A percentile compares a stretch with the other conserved stretches of the same genome.
Conservation (phyloP, 495 filamentous ascomycete species). For the Margaritispora aquatica region DNA sequence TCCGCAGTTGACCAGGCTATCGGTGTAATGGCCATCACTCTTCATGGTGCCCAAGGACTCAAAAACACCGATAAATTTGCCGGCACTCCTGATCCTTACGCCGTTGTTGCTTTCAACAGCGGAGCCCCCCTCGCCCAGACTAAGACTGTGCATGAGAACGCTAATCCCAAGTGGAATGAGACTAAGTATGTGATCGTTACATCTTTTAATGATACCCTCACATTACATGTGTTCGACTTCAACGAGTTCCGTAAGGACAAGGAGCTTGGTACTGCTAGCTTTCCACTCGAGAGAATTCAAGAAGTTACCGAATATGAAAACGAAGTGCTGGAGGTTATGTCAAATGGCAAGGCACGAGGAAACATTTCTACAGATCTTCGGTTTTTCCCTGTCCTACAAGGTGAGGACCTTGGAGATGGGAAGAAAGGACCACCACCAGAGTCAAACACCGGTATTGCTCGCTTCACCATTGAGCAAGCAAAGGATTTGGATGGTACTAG, state of each 20-base stretch:
- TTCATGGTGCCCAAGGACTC: slow-evolving; percentile 84
- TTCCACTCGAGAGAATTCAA: slow-evolving; percentile 75
- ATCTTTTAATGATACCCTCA: slow-evolving; percentile 78
- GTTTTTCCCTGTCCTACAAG: slow-evolving; percentile 90
- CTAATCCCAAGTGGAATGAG: slow-evolving; percentile 91
- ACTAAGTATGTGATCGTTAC: slow-evolving; percentile 92
- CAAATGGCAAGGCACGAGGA: slow-evolving; percentile 79
- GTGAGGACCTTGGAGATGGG: slow-evolving; percentile 64
- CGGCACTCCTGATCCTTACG: slow-evolving; percentile 90
- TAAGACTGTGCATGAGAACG: slow-evolving; percentile 77
- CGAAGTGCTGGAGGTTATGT: slow-evolving; percentile 72
- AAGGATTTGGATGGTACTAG: slow-evolving; percentile 91
- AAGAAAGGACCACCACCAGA: slow-evolving; percentile 76
- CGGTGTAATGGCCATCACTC: slow-evolving; percentile 83
- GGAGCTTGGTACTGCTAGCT: slow-evolving; percentile 81
- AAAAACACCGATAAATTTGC: slow-evolving; percentile 94
- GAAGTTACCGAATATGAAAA: slow-evolving; percentile 74
- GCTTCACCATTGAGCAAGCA: slow-evolving; percentile 88
- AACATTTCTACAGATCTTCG: slow-evolving; percentile 74
- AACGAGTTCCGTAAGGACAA: slow-evolving; percentile 97
- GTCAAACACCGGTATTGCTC: slow-evolving; percentile 84
- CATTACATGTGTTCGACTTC: slow-evolving; percentile 80
- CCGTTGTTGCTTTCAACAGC: slow-evolving; percentile 78
- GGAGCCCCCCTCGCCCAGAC: slow-evolving; percentile 76
- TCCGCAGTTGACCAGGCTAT: slow-evolving; percentile 92